Evolutionary conservation across 805 yeast species (phyloP).

Genomic region (Aciculoconidium aculeatum): DNA sequence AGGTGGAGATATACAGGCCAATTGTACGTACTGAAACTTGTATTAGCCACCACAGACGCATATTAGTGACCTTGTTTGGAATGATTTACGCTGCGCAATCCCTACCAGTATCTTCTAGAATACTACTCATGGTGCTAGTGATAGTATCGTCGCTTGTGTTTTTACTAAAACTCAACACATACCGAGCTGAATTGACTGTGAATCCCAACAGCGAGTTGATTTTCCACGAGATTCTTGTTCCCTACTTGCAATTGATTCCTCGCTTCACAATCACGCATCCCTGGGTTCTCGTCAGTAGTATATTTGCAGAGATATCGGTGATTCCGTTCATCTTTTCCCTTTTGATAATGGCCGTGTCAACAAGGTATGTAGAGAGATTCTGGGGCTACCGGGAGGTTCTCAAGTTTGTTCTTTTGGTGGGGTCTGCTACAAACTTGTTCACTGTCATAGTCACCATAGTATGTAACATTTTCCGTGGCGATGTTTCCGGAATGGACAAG

Average conservation of each 20-base stretch:
- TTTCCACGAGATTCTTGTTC: constrained; percentile 43
- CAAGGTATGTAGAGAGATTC: constrained; percentile 44
- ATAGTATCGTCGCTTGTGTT: constrained; percentile 37
- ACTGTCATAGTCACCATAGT: constrained; percentile 41
- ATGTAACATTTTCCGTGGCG: constrained; percentile 29
- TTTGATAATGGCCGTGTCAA: constrained; percentile 31
- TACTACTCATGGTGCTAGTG: constrained; percentile 35
- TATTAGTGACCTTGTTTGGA: no score
- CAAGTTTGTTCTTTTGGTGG: constrained; percentile 46
- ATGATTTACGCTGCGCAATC: no score
- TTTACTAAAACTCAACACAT: constrained; percentile 34
- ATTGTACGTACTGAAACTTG: no score
- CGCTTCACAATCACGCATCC: constrained; percentile 49
- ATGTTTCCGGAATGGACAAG: constrained; percentile 30
- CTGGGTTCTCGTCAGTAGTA: constrained; percentile 57
- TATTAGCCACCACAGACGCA: no score
- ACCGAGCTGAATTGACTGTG: constrained; percentile 11
- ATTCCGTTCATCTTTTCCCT: constrained; percentile 39
- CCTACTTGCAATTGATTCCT: constrained; percentile 62
- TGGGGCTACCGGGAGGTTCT: constrained; percentile 49
- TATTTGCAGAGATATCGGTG: constrained; percentile 56
- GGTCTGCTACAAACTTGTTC: constrained; percentile 49
- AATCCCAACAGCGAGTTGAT: constrained; percentile 7
- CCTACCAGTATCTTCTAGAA: constrained; percentile 43
- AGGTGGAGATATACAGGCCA: no score